These are phyloP conservation scores for Capsicum pubescens DNA, from an alignment of 257 asterid genomes.

Conservation along the genomic window DNA sequence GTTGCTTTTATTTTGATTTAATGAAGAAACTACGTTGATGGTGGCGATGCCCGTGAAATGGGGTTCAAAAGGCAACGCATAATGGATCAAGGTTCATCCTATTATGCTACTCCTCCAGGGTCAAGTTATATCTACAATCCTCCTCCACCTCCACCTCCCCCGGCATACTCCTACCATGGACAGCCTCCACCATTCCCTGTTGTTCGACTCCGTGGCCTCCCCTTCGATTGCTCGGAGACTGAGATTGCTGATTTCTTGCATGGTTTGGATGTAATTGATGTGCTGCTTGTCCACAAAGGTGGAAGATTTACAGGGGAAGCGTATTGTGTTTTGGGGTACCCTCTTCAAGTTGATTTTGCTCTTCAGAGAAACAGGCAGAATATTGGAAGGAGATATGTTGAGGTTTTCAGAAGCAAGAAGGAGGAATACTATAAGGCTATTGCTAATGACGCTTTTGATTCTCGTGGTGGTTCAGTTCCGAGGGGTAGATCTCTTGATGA, in stretches of 20 bases:
- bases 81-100: constrained; percentile 81
- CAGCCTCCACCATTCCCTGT: constrained; percentile 91
- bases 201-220: constrained; percentile 97
- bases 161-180: constrained; percentile 59
- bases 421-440: constrained; percentile 93
- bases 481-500: constrained; percentile 84
- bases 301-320: constrained; percentile 90
- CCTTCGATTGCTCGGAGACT: constrained; percentile 81
- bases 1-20: constrained; percentile 7
- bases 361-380: constrained; percentile 85
- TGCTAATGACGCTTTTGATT: constrained; percentile 74
- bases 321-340: constrained; percentile 82
- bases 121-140: constrained; percentile 77
- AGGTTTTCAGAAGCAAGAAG: constrained; percentile 86
- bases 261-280: constrained; percentile 82
- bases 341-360: constrained; percentile 87
- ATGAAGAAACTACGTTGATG: constrained; percentile 61
- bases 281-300: constrained; percentile 75
- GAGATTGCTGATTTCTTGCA: constrained; percentile 85
- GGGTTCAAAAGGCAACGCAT: constrained; percentile 88
- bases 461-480: constrained; percentile 66
- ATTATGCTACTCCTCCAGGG: constrained; percentile 60
- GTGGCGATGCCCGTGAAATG: constrained; percentile 86
- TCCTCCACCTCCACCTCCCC: constrained; percentile 69
- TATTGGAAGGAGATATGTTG: constrained; percentile 93